Evolutionary conservation across 371 early-diverging fungal species (phyloP).

Genomic region (Apophysomyces variabilis): DNA sequence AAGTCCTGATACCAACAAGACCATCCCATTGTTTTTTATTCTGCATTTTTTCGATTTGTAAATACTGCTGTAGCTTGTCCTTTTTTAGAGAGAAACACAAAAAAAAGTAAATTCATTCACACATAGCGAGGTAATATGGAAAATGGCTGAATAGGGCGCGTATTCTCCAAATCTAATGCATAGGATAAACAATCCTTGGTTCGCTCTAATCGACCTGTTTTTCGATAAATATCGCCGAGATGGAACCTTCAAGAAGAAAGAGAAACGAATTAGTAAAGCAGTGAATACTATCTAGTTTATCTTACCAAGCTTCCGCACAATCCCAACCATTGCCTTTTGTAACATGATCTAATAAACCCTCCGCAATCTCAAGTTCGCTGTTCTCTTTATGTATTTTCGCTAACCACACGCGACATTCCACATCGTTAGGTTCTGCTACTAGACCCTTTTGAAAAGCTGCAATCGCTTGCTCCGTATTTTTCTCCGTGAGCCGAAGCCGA

Average conservation of each 20-base stretch:
- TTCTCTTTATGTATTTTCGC: constrained; percentile 50
- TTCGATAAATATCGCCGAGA: constrained; percentile 58
- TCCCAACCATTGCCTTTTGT: constrained; percentile 68
- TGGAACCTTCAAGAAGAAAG: constrained; percentile 42
- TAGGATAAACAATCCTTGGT: constrained; percentile 73
- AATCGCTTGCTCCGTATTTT: constrained; percentile 49
- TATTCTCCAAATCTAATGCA: constrained; percentile 71
- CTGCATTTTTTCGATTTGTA: neutral
- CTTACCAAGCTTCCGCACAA: constrained; percentile 68
- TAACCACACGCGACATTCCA: constrained; percentile 46
- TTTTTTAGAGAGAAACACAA: constrained; percentile 3
- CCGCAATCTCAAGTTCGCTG: constrained; percentile 55
- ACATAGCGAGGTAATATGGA: constrained; percentile 49
- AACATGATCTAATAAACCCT: constrained; percentile 56
- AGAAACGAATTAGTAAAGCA: neutral
- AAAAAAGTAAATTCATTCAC: constrained; percentile 5
- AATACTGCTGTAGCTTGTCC: neutral
- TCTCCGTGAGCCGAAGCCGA: constrained; percentile 45
- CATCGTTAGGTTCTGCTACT: constrained; percentile 52
- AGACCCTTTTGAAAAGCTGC: constrained; percentile 60
- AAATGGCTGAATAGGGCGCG: constrained; percentile 69
- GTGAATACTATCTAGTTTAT: neutral
- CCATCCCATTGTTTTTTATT: neutral
- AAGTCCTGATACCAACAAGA: neutral
- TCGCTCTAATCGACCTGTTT: constrained; percentile 56